Base-by-base conservation (phyloP, 208 protist genomes). In the Trypanosoma platydactyli region DNA sequence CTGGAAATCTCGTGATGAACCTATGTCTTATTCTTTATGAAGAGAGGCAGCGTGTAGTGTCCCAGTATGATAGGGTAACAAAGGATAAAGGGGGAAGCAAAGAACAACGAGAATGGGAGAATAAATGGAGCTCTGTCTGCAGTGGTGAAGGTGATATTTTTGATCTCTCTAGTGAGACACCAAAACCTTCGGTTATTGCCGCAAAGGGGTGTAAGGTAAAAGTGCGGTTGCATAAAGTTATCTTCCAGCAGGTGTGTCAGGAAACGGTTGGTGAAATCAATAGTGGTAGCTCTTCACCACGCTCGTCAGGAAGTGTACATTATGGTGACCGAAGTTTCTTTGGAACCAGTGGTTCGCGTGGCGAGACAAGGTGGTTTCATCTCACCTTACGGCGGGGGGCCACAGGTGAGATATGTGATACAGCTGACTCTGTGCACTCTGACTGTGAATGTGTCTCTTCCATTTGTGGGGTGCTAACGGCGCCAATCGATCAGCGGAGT, bases 1-100 rank as follows among this genome's bases (percentile, higher is more conserved):
- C 53, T 35, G 68, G 68, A 38, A 22, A 22, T 44, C 61, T 74
- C 12, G 11, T 51, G 15, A 74, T 74, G 68, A 33, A 68, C 27
- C 50, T 15, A 18, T 74, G 68, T 50, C 30, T 58, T 30, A 18
- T 74, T 35, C 29, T 71, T 40, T 57, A 64, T 24, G 50, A 71
- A 1, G 55, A 61, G 5, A 25, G 44, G 5, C 40, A 50, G 0
- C 22, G 20, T 20, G n/a, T 58, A 1, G 7, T n/a, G 7, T 7
- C 27, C 12, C 25, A 67, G 41, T 13, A 51, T 42, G 35, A 12
- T 3, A 20, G 38, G 9, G 40, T 16, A 29, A 24, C 27, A 9
- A 41, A 42, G n/a, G 25, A 51, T 38, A 38, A 38, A 7, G 33
- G 7, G 33, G 33, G 33, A 38, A 38, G 9, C 33, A 7, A 38